Evolutionary conservation across 257 asterid species (phyloP).

Genomic region (Penstemon newberryi): DNA sequence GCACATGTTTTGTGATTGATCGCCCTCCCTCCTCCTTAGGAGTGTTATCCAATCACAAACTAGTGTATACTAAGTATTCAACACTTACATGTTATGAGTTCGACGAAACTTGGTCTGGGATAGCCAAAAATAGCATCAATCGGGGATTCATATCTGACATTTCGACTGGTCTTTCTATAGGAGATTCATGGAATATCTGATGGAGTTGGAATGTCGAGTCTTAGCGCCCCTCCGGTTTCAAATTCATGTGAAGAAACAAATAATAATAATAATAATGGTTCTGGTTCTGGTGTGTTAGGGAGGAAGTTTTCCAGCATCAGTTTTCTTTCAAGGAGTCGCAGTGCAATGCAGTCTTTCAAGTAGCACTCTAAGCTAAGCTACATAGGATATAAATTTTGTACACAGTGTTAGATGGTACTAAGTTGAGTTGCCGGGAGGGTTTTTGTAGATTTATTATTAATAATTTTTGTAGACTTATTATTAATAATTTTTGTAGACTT

Average conservation of each 20-base stretch:
- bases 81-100: too few species aligned
- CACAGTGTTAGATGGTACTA: background rate
- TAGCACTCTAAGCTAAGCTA: constrained; percentile 24
- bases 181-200: constrained; percentile 47
- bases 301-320: constrained; percentile 38
- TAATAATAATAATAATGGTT: constrained; percentile 1
- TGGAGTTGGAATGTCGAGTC: constrained; percentile 34
- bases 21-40: too few species aligned
- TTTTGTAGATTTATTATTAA: constrained; percentile 31
- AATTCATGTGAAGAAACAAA: constrained; percentile 41
- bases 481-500: constrained; percentile 9
- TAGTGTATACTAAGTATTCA: too few species aligned
- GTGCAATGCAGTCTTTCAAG: constrained; percentile 51
- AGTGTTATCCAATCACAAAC: too few species aligned
- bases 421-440: constrained; percentile 10
- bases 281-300: constrained; percentile 44
- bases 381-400: constrained; percentile 26
- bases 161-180: constrained; percentile 22
- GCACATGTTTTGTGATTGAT: too few species aligned
- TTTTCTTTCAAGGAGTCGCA: constrained; percentile 54
- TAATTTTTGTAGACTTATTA: constrained; percentile 11
- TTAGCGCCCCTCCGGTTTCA: constrained; percentile 34
- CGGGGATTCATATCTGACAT: background rate
- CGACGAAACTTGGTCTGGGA: too few species aligned
- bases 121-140: too few species aligned